Conservation (phyloP, 139 green algal species). For the Choricystis sp. region DNA sequence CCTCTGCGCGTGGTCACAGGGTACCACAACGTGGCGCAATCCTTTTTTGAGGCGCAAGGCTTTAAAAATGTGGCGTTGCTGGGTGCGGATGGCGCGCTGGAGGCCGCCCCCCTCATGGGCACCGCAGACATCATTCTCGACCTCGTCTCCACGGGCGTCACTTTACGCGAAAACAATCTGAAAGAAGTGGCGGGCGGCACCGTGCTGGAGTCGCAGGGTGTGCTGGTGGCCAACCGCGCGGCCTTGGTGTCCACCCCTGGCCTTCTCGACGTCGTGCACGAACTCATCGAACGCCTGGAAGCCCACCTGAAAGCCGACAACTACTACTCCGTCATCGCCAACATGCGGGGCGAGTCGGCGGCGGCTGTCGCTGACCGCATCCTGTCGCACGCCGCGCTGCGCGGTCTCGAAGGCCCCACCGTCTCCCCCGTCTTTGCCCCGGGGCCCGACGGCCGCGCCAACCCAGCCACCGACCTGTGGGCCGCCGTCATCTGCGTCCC, state of each 20-base stretch:
- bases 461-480: constrained; percentile 32
- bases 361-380: constrained; percentile 62
- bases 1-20: constrained; percentile 65
- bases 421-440: constrained; percentile 51
- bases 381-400: constrained; percentile 27
- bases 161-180: constrained; percentile 96
- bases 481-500: constrained; percentile 67
- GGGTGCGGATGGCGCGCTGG: constrained; percentile 77
- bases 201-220: constrained; percentile 68
- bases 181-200: constrained; percentile 63
- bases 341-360: constrained; percentile 62
- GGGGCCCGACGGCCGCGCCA: constrained; percentile 9
- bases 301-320: constrained; percentile 76
- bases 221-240: constrained; percentile 64
- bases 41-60: constrained; percentile 69
- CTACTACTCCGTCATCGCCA: constrained; percentile 80
- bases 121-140: constrained; percentile 95
- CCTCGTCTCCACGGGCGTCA: constrained; percentile 82
- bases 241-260: constrained; percentile 45
- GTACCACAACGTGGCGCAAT: constrained; percentile 47
- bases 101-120: constrained; percentile 93
- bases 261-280: constrained; percentile 51
- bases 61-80: constrained; percentile 79
- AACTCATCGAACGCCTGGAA: constrained; percentile 93
- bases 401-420: constrained; percentile 78